These are phyloP conservation scores for Galerina marginata DNA, from an alignment of 768 basidiomycete genomes.

Conservation along the genomic window DNA sequence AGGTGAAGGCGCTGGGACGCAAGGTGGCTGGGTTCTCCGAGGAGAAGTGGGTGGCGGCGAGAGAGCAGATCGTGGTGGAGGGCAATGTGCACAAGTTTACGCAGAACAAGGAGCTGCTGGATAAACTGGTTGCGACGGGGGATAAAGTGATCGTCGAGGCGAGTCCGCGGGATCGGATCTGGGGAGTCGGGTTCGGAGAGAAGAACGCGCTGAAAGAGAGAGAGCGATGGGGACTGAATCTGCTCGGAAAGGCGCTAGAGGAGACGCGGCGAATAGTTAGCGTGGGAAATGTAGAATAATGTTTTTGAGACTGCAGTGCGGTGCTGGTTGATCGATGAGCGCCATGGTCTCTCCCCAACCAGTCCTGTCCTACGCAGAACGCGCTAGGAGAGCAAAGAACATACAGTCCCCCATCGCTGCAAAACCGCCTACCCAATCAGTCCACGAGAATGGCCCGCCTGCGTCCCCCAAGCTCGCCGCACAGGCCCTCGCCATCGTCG, in stretches of 20 bases:
- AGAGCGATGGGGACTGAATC: constrained; percentile 60
- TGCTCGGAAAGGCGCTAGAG: constrained; percentile 56
- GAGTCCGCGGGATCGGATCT: constrained; percentile 64
- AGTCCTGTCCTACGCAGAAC: constrained; percentile 63
- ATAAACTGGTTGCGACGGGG: constrained; percentile 52
- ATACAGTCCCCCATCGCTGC: constrained; percentile 33
- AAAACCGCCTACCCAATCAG: constrained; percentile 11
- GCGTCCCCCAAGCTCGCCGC: constrained; percentile 13
- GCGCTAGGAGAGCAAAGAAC: constrained; percentile 49
- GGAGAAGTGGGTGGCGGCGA: constrained; percentile 47
- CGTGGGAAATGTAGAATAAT: constrained; percentile 14
- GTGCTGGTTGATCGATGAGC: not conserved
- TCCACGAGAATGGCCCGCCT: not conserved
- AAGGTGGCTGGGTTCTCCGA: constrained; percentile 55
- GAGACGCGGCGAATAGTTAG: constrained; percentile 33
- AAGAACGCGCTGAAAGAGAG: constrained; percentile 48
- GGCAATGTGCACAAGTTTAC: constrained; percentile 62
- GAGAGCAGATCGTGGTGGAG: constrained; percentile 55
- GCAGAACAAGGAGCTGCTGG: constrained; percentile 48
- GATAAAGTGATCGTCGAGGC: constrained; percentile 58
- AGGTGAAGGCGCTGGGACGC: constrained; percentile 60
- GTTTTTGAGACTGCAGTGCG: not conserved
- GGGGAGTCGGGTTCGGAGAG: constrained; percentile 64
- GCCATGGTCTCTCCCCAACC: constrained; percentile 29
- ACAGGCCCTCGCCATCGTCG: constrained; percentile 18